Base-by-base conservation (phyloP, 2,329 filamentous ascomycete species). In the Fusarium cicatricum region DNA sequence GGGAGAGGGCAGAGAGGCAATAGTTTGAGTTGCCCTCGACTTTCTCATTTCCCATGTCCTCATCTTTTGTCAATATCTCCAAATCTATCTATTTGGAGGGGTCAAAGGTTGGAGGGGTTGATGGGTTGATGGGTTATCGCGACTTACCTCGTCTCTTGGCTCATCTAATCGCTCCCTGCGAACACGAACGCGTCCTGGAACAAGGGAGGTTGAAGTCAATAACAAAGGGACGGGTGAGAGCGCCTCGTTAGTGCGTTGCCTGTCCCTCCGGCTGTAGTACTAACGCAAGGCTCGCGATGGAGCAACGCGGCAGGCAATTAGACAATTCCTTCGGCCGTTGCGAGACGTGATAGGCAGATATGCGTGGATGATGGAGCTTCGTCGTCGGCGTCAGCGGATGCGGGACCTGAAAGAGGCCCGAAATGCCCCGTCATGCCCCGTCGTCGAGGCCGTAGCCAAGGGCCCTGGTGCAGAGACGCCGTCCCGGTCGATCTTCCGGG, bases 401-500 rank as follows among this genome's bases (percentile, higher is more conserved):
- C 29, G 52, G 26, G 26, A 37, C 28, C 23, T 39, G 8, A 17
- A 6, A 33, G 29, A 33, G 42, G n/a, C 29, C 36, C 21, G 17
- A 43, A 6, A 26, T 39, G 31, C 19, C 32, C 46, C 15, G 46
- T 52, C 50, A n/a, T n/a, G n/a, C n/a, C n/a, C n/a, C n/a, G n/a
- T n/a, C n/a, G 19, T 29, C 17, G 42, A 39, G 49, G 36, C 37
- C 34, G 43, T 16, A 42, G 36, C 16, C 29, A 42, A 42, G 37
- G 29, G n/a, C 40, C 11, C n/a, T 55, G 57, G 58, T n/a, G 23
- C 3, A 43, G 29, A 45, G 15, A 16, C 42, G 43, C 33, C 33
- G 32, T 53, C 33, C 58, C 46, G 58, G 54, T 44, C 61, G 61
- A 65, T 65, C 61, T 53, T 61, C 61, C 61, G 43, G n/a, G 56